phyloP scores from a whole-genome alignment of 176 grass and related monocot species.

The Puya raimondii region DNA sequence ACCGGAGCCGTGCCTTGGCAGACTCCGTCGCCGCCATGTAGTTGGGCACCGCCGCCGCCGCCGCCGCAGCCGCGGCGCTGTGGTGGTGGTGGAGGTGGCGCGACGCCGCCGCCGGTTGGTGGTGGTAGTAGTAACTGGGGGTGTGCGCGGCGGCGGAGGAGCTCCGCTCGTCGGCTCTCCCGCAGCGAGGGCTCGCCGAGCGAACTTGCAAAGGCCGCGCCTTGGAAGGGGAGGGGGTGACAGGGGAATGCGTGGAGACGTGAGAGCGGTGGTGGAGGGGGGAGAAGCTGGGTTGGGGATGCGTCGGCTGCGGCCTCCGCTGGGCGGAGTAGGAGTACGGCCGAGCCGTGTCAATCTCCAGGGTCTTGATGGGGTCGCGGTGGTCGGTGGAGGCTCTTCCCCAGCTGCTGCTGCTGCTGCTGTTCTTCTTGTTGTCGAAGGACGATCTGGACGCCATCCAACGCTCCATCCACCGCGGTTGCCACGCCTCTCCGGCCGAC shows the following conservation, averaged over 20 bases:
- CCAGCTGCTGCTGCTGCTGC: constrained; percentile 40
- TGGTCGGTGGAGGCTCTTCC: constrained; percentile 53
- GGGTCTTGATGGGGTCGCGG: constrained; percentile 60
- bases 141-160: too few relatives aligned
- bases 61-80: background rate
- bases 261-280: constrained; percentile 40
- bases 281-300: constrained; percentile 25
- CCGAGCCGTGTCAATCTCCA: constrained; percentile 73
- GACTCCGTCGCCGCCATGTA: constrained; percentile 98
- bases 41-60: constrained; percentile 41
- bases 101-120: constrained; percentile 1
- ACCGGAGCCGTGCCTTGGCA: constrained; percentile 64
- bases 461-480: constrained; percentile 67
- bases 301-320: constrained; percentile 20
- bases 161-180: constrained; percentile 13
- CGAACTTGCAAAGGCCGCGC: constrained; percentile 47
- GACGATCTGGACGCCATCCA: constrained; percentile 82
- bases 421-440: constrained; percentile 60
- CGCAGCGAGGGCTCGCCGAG: constrained; percentile 69
- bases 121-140: too few relatives aligned
- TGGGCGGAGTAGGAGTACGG: constrained; percentile 72
- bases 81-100: constrained; percentile 27
- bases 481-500: constrained; percentile 13
- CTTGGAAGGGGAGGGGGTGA: constrained; percentile 75
- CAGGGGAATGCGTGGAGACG: constrained; percentile 36